Conservation (phyloP, 768 basidiomycete genomes). For the Amyloporia xantha region DNA sequence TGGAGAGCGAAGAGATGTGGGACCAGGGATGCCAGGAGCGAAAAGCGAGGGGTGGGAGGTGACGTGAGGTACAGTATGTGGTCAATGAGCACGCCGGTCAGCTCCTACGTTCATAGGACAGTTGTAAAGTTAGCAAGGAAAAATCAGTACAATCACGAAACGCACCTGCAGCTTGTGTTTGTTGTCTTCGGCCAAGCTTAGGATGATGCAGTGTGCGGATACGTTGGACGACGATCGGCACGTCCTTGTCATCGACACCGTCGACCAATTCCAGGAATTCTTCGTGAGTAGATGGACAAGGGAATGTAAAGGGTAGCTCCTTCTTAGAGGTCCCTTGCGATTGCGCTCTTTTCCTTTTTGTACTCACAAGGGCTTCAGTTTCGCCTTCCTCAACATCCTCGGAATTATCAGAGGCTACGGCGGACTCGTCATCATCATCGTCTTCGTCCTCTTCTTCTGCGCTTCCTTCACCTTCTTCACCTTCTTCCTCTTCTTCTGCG, state of each 20-base stretch:
- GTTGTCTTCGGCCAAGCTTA: constrained; percentile 85
- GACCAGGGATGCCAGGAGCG: constrained; percentile 56
- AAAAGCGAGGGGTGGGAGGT: constrained; percentile 52
- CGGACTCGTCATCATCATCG: constrained; percentile 25
- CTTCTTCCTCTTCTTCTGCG: too few relatives aligned
- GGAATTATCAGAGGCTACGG: constrained; percentile 31
- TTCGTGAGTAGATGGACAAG: constrained; percentile 80
- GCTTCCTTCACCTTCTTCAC: constrained; percentile 18
- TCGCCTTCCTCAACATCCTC: constrained; percentile 38
- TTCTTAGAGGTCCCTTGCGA: constrained; percentile 25
- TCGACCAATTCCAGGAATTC: constrained; percentile 77
- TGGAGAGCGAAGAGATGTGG: constrained; percentile 76
- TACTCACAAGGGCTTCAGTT: too few relatives aligned
- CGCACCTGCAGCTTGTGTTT: constrained; percentile 86
- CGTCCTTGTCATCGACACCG: constrained; percentile 66
- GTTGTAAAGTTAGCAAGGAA: background rate
- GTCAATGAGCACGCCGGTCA: constrained; percentile 78
- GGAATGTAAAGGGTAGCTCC: constrained; percentile 89
- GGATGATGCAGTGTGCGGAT: constrained; percentile 90
- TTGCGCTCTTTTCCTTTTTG: constrained; percentile 27
- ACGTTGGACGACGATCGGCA: constrained; percentile 79
- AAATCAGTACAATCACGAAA: too few relatives aligned
- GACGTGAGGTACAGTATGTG: constrained; percentile 75
- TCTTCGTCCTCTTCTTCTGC: constrained; percentile 25
- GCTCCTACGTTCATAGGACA: constrained; percentile 40